phyloP scores from a whole-genome alignment of 495 filamentous ascomycete species.

The Penicillium flavigenum region DNA sequence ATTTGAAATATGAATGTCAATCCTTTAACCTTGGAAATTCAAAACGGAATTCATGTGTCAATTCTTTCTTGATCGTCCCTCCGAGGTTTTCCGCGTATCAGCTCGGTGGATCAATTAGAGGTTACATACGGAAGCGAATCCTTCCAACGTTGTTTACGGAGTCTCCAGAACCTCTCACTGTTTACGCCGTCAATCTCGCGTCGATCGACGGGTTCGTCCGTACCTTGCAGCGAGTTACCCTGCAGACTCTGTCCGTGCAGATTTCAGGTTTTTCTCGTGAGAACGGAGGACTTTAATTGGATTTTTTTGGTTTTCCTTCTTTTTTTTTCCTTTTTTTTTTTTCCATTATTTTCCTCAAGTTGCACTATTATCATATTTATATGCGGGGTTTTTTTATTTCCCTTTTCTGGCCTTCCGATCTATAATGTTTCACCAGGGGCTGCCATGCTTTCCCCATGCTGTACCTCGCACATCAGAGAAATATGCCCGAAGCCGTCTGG shows the following conservation, averaged over 20 bases:
- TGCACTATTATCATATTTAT: background rate
- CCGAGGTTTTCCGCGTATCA: constrained; percentile 4
- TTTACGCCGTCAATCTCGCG: constrained; percentile 5
- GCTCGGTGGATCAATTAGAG: background rate
- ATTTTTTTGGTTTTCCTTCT: background rate
- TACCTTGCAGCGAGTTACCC: constrained; percentile 35
- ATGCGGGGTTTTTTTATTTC: background rate
- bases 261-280: background rate
- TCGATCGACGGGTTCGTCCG: constrained; percentile 34
- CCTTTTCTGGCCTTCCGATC: background rate
- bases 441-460: constrained; percentile 14
- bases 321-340: background rate
- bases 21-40: background rate
- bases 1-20: background rate
- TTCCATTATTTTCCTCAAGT: background rate
- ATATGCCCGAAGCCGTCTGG: constrained; percentile 16
- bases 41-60: background rate
- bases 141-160: background rate
- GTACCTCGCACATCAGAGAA: background rate
- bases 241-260: constrained; percentile 31
- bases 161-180: background rate
- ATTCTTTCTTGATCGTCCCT: constrained; percentile 4
- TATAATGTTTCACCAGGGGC: constrained; percentile 18
- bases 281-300: background rate
- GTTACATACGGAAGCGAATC: background rate